Percentiles rank a stretch among this genome's conserved stretches.
These are phyloP conservation scores for Neocatenulostroma microsporum DNA, from an alignment of 2,329 filamentous ascomycete species.

Conservation along the genomic window DNA sequence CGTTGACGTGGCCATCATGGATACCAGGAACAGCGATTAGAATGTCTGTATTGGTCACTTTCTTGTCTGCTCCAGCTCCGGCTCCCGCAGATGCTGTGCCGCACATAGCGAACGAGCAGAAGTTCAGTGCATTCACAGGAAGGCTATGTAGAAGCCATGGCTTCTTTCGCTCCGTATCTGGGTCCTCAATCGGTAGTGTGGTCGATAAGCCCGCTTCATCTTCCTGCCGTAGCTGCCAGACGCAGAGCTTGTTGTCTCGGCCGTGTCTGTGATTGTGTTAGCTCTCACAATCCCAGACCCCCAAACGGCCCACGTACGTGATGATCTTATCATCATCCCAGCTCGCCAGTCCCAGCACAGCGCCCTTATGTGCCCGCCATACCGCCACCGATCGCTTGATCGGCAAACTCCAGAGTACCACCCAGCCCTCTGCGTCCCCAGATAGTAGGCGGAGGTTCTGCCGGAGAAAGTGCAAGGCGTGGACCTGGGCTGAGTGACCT, in stretches of 20 bases:
- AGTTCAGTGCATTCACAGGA: conserved; percentile 88
- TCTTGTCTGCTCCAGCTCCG: too few species aligned
- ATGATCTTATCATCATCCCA: conserved; percentile 70
- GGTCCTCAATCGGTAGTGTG: conserved; percentile 60
- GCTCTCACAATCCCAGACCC: conserved; percentile 2
- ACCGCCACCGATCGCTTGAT: conserved; percentile 74
- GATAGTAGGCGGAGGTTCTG: conserved; percentile 70
- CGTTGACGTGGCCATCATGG: conserved; percentile 56
- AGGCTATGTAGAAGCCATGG: conserved; percentile 84
- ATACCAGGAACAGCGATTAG: conserved; percentile 65
- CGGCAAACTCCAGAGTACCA: conserved; percentile 76
- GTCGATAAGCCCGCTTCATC: conserved; percentile 61
- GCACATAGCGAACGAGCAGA: conserved; percentile 70
- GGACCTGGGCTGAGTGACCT: conserved; percentile 74
- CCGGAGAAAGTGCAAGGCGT: conserved; percentile 65
- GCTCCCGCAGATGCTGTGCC: conserved; percentile 2
- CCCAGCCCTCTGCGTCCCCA: conserved; percentile 83
- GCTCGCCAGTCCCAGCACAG: conserved; percentile 64
- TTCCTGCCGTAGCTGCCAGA: conserved; percentile 63
- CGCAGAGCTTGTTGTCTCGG: conserved; percentile 74
- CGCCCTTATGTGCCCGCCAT: conserved; percentile 75
- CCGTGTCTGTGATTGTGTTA: conserved; percentile 58
- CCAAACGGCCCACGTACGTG: conserved; percentile 54
- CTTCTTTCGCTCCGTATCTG: conserved; percentile 44
- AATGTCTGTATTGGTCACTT: conserved; percentile 3